Conservation (phyloP, 1,284 basidiomycete species). For the Rhodotorula sp. region DNA sequence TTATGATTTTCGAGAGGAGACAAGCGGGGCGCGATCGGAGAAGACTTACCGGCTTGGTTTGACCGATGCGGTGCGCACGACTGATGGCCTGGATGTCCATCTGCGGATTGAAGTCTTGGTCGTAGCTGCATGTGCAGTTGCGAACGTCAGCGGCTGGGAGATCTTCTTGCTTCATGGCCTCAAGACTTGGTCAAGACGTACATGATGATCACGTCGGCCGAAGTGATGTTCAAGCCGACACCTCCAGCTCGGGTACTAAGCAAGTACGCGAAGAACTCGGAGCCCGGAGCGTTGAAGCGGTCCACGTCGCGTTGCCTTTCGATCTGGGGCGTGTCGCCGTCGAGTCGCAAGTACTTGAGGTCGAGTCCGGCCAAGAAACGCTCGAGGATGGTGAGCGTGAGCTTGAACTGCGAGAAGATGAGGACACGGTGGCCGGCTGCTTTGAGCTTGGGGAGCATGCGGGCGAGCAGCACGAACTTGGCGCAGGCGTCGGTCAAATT, state of each 20-base stretch:
- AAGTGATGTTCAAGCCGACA: conserved; percentile 52
- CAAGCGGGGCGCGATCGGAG: no score
- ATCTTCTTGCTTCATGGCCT: neutral
- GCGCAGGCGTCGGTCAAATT: conserved; percentile 68
- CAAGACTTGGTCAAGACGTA: conserved; percentile 55
- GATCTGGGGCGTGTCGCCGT: conserved; percentile 42
- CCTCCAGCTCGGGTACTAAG: conserved; percentile 50
- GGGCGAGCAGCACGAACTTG: conserved; percentile 56
- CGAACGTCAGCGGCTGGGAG: neutral
- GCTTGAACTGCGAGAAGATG: conserved; percentile 47
- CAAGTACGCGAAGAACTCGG: conserved; percentile 56
- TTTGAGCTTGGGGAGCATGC: conserved; percentile 49
- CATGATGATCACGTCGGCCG: conserved; percentile 86
- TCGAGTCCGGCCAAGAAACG: conserved; percentile 47
- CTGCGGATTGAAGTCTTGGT: conserved; percentile 50
- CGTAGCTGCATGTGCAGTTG: conserved; percentile 21
- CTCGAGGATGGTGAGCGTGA: conserved; percentile 49
- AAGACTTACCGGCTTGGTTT: conserved; percentile 37
- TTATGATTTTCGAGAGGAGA: neutral
- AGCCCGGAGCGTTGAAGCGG: conserved; percentile 80
- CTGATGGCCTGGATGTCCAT: conserved; percentile 52
- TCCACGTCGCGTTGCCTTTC: conserved; percentile 62
- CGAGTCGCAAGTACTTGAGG: conserved; percentile 48
- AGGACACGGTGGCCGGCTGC: conserved; percentile 46
- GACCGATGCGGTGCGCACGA: conserved; percentile 52